These are phyloP conservation scores for Aspergillus sclerotiicarbonarius DNA, from an alignment of 495 filamentous ascomycete species.

Conservation along the genomic window DNA sequence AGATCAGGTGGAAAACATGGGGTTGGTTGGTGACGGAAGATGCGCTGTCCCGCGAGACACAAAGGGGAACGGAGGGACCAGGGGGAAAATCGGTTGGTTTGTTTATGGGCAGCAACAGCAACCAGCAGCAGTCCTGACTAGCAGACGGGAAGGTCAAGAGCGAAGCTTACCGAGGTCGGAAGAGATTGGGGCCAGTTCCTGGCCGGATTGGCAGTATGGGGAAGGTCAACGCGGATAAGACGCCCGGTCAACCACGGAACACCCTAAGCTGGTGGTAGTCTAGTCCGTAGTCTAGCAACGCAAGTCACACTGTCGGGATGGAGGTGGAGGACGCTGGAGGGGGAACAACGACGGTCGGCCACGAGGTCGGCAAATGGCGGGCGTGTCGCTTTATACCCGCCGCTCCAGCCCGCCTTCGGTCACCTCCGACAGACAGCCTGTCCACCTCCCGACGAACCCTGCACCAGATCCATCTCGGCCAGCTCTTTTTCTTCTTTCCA, in stretches of 20 bases:
- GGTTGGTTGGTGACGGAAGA: constrained; percentile 17
- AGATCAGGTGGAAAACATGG: constrained; percentile 8
- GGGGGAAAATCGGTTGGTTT: constrained; percentile 14
- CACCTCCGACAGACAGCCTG: constrained; percentile 19
- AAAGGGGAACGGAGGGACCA: constrained; percentile 7
- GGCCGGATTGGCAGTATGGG: constrained; percentile 3
- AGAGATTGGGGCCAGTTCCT: constrained; percentile 1
- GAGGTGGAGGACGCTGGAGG: constrained; percentile 13
- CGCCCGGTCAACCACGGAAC: constrained; percentile 5
- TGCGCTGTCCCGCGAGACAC: constrained; percentile 15
- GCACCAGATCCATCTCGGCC: too few species aligned
- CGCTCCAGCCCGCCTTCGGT: constrained; percentile 13
- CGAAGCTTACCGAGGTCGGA: constrained; percentile 18
- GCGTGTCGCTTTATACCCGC: constrained; percentile 15
- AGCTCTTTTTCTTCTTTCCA: too few species aligned
- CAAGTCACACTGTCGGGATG: not conserved
- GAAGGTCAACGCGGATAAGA: not conserved
- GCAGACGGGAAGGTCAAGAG: not conserved
- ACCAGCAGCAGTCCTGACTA: not conserved
- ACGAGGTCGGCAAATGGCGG: constrained; percentile 27
- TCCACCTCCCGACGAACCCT: constrained; percentile 1
- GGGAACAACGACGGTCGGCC: constrained; percentile 12
- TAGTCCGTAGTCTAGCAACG: not conserved
- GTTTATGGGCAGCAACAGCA: constrained; percentile 7
- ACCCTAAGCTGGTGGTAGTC: not conserved